Evolutionary conservation across 768 basidiomycete genomes (phyloP).

Genomic region (Imleria badia): DNA sequence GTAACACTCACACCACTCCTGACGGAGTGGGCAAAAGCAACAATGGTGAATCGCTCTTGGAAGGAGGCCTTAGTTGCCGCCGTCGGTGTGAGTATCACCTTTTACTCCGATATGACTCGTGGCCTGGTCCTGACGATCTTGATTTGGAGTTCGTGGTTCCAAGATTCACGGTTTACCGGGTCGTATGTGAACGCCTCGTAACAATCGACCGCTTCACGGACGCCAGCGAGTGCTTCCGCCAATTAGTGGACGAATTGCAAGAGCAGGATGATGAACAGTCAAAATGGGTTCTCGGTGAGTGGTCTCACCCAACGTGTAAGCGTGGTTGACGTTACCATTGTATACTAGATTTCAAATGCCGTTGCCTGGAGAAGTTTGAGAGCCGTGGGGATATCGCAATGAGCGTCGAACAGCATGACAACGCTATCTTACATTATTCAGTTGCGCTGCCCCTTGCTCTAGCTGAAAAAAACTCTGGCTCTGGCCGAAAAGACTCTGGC

Average conservation of each 20-base stretch:
- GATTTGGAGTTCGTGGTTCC: background rate
- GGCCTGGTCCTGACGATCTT: background rate
- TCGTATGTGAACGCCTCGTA: background rate
- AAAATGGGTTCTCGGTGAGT: background rate
- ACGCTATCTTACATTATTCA: slow-evolving; percentile 4
- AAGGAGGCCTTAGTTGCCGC: background rate
- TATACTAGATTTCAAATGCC: background rate
- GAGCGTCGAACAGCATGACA: background rate
- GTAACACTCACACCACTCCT: background rate
- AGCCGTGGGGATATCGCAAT: background rate
- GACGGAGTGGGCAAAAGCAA: background rate
- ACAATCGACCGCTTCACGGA: background rate
- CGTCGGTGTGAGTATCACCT: background rate
- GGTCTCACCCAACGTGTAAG: background rate
- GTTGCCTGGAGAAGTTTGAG: background rate
- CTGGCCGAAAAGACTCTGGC: too few relatives aligned
- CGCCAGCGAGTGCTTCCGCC: background rate
- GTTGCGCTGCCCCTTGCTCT: background rate
- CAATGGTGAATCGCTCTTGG: background rate
- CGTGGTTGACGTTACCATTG: background rate
- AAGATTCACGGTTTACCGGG: background rate
- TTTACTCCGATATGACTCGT: too few relatives aligned
- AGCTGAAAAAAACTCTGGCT: too few relatives aligned
- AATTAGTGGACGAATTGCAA: background rate
- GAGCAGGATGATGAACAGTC: background rate